Base-by-base conservation (phyloP, 2,329 filamentous ascomycete species). In the Sporothrix pseudoabietina region DNA sequence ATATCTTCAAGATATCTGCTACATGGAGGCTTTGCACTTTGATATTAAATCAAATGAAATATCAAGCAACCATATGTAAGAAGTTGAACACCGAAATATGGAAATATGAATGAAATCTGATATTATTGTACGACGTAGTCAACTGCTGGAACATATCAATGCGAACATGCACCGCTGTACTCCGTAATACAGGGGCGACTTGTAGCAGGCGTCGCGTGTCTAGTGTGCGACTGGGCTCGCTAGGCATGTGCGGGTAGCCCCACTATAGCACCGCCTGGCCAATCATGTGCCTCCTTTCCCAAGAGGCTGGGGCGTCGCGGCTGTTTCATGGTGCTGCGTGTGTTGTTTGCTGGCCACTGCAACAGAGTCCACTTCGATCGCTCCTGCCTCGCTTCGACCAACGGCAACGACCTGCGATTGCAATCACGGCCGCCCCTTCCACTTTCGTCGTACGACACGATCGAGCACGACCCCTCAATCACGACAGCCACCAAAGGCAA, bases 301-400 rank as follows among this genome's bases (percentile, higher is more conserved):
- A 8, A 65, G 39, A 66, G 61, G 61, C 61, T 66, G 61, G 61
- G 61, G 22, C 57, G 39, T 65, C 35, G 39, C 39, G n/a, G 61
- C 61, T 47, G 61, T 66, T 66, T 66, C 61, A 44, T 44, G 41
- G 41, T 44, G 41, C 41, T 44, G 35, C 8, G 35, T 32, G 32
- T 35, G 22, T 8, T 54, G 49, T 8, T 22, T 22, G 35, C 39
- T 65, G 59, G 59, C 35, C 59, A 12, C 59, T 8, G 14, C 10
- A 22, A 4, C 14, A 7, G 30, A 26, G 39, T 66, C 61, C 61
- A 47, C 22, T 66, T 66, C 61, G 61, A 26, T 26, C 55, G 59
- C 65, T 68, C 41, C 63, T 49, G 63, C 63, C 63, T 52, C 12
- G 41, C 65, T 30, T 68, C 44, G 7, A 19, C 63, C 19, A 49